Percentiles rank a stretch among this genome's conserved stretches.
phyloP scores from a whole-genome alignment of 73 alveolate species.

The Paramecium caudatum region DNA sequence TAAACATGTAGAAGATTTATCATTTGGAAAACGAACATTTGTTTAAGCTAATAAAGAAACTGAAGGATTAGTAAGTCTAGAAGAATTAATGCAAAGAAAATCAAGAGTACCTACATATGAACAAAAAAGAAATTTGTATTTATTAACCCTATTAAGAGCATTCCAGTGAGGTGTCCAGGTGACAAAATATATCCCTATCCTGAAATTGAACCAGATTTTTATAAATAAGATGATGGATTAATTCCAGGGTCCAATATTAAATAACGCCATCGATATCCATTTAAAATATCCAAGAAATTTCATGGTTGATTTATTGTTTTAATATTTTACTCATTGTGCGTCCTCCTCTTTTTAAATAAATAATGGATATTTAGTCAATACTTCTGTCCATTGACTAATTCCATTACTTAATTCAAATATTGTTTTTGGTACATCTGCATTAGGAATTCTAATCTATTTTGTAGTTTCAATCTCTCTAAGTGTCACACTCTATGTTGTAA shows the following conservation, averaged over 20 bases:
- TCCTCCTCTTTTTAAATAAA: slow-evolving; percentile 30
- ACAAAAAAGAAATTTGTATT: slow-evolving; percentile 47
- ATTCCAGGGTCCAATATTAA: slow-evolving; percentile 55
- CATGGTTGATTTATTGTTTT: slow-evolving; percentile 34
- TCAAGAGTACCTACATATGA: slow-evolving; percentile 21
- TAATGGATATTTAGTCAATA: slow-evolving; percentile 26
- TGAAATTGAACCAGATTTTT: slow-evolving; percentile 40
- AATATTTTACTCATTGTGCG: too few relatives aligned
- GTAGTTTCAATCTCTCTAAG: slow-evolving; percentile 95
- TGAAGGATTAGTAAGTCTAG: slow-evolving; percentile 6
- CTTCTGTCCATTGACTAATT: slow-evolving; percentile 26
- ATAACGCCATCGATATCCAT: slow-evolving; percentile 36
- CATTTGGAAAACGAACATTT: slow-evolving; percentile 20
- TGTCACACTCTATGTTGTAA: slow-evolving; percentile 91
- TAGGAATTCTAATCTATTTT: slow-evolving; percentile 93
- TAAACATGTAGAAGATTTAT: slow-evolving; percentile 37
- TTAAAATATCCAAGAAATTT: slow-evolving; percentile 52
- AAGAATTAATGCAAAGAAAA: slow-evolving; percentile 56
- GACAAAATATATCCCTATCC: slow-evolving; percentile 67
- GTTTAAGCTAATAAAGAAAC: slow-evolving; percentile 47
- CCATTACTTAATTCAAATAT: slow-evolving; percentile 43
- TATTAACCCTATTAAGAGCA: not conserved
- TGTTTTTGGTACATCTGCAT: slow-evolving; percentile 82
- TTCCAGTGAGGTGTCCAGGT: slow-evolving; percentile 19
- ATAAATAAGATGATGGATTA: slow-evolving; percentile 47